Conservation (phyloP, 805 yeast species). For the Wickerhamiella nectarea region DNA sequence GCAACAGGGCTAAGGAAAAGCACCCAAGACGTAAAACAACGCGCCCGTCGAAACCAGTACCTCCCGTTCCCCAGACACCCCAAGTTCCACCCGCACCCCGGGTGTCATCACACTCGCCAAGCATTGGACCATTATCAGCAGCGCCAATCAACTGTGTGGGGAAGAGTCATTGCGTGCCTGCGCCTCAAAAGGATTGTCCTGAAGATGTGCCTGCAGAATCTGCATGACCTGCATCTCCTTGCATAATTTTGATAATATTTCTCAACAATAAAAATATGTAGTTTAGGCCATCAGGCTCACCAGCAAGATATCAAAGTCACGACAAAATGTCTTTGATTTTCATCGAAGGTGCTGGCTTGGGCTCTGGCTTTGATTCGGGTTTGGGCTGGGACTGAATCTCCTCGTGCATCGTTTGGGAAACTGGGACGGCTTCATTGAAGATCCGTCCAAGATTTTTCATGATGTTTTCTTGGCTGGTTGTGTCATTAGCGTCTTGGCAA, state of each 20-base stretch:
- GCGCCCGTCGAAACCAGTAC: not conserved
- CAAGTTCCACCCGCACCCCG: too few relatives aligned
- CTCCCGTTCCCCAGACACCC: not conserved
- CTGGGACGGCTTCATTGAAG: not conserved
- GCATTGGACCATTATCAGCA: too few relatives aligned
- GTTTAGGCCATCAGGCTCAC: too few relatives aligned
- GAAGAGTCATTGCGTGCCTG: too few relatives aligned
- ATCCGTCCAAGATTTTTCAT: not conserved
- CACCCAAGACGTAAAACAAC: not conserved
- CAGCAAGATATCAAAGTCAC: too few relatives aligned
- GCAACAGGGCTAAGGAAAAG: not conserved
- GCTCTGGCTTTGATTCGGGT: not conserved
- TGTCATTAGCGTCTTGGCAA: conserved; percentile 7
- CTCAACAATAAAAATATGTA: not conserved
- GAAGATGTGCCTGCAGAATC: not conserved
- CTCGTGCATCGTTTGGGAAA: too few relatives aligned
- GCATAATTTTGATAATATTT: not conserved
- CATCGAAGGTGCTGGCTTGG: not conserved
- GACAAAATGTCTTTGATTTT: conserved; percentile 5
- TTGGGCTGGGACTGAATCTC: too few relatives aligned
- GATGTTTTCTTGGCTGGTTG: conserved; percentile 3
- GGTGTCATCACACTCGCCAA: too few relatives aligned
- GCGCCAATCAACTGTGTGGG: too few relatives aligned
- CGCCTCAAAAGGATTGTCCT: too few relatives aligned
- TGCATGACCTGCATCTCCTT: not conserved